Evolutionary conservation across 768 basidiomycete genomes (phyloP), one percentile per base, ranked within the genome.

Genomic region (Russula dissimulans): DNA sequence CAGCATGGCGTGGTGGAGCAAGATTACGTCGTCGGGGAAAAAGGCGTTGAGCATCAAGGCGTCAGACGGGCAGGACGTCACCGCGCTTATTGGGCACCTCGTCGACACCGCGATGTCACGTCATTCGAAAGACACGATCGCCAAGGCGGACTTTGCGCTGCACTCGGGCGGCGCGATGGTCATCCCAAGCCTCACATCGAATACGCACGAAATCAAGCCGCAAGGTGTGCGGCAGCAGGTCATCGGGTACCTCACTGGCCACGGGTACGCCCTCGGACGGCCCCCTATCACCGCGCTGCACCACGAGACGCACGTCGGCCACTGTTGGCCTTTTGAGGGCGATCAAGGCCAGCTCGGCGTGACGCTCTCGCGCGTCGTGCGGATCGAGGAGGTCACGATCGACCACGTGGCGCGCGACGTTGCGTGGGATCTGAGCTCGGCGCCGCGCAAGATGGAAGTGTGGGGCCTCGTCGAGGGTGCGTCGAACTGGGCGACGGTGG

Each of bases 301-400:
- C 67, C 86, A 90, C 60, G 91, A 97, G 62, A 75, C 78, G 31
- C 81, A 87, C 57, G 84, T 83, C 38, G 95, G 97, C 3, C 80
- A 86, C 57, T 99, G 95, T 73, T 99, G 95, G 94, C 91, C 95
- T 1, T 92, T 98, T 74, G 75, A 74, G 5, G 95, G 95, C 0
- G 67, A 77, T 17, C 71, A 80, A 50, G 95, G 95, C 4, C 89
- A 90, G 67, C 74, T 98, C 10, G 95, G 91, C 5, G 85, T 99
- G 34, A 76, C 78, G 39, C 82, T 99, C 32, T 84, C 85, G 2
- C 79, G 80, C 5, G 76, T 77, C n/a, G 76, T 80, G 8, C 76
- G 78, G 46, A 76, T 86, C 44, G 74, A 77, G 15, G 83, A 84
- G 65, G 74, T 99, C 53, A 92, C 91, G 10, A 80, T 91, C 57